Evolutionary conservation across 768 basidiomycete genomes (phyloP).

Genomic region (Auricularia heimuer): DNA sequence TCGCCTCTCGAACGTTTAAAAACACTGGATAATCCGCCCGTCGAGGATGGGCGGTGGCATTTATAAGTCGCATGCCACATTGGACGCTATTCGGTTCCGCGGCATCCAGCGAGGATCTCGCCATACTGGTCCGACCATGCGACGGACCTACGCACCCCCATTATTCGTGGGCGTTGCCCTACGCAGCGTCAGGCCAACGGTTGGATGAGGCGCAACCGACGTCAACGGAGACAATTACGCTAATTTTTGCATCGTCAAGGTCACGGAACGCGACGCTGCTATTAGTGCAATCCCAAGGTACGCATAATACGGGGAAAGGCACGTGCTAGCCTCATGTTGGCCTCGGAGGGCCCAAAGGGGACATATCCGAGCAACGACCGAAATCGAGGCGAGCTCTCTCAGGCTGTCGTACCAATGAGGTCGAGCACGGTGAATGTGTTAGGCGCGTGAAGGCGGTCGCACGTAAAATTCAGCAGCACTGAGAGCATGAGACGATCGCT

Average conservation of each 20-base stretch:
- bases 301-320: not conserved
- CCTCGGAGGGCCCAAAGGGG: no score
- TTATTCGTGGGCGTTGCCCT: no score
- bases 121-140: not conserved
- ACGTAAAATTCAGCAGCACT: no score
- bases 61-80: not conserved
- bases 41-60: not conserved
- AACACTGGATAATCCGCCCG: no score
- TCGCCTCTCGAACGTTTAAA: no score
- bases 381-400: no score
- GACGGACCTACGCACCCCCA: no score
- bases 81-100: conserved; percentile 1
- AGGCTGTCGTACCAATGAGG: no score
- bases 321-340: not conserved
- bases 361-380: no score
- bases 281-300: not conserved
- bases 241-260: not conserved
- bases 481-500: not conserved
- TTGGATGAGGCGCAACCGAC: not conserved
- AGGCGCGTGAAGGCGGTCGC: no score
- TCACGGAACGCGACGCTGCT: not conserved
- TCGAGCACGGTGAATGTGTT: no score
- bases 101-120: not conserved
- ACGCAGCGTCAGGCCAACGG: not conserved
- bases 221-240: not conserved